These are phyloP conservation scores for Penicillium sp. DNA, from an alignment of 2,329 filamentous ascomycete genomes.

Conservation along the genomic window DNA sequence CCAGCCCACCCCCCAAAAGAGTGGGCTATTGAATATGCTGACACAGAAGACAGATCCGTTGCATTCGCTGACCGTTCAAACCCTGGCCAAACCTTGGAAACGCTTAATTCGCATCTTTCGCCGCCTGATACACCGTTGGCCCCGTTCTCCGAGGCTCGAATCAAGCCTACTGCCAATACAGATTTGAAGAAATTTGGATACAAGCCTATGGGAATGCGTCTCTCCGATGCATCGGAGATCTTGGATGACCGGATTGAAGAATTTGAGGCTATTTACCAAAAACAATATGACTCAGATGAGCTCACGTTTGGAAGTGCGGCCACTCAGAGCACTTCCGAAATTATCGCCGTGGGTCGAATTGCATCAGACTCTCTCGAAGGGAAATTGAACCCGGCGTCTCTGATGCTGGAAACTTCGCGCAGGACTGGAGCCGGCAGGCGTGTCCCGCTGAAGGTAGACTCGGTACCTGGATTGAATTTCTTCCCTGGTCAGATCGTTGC, in stretches of 20 bases:
- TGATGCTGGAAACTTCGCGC: constrained; percentile 87
- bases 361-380: constrained; percentile 84
- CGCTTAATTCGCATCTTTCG: constrained; percentile 76
- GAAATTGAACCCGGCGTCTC: constrained; percentile 79
- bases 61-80: constrained; percentile 78
- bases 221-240: constrained; percentile 88
- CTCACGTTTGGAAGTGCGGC: constrained; percentile 85
- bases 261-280: constrained; percentile 74
- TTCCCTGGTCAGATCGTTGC: constrained; percentile 96
- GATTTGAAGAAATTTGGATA: constrained; percentile 91
- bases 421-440: constrained; percentile 80
- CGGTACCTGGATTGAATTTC: constrained; percentile 73
- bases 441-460: constrained; percentile 76
- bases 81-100: constrained; percentile 79
- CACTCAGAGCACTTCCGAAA: constrained; percentile 79
- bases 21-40: constrained; percentile 12
- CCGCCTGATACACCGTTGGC: constrained; percentile 71
- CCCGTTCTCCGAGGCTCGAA: constrained; percentile 73
- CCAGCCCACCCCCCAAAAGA: background rate
- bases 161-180: constrained; percentile 83
- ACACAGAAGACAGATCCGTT: constrained; percentile 49
- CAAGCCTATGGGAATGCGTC: constrained; percentile 91
- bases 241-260: constrained; percentile 95
- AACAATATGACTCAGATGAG: constrained; percentile 76
- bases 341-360: constrained; percentile 89